Evolutionary conservation across 1,139 yeast genomes (phyloP), one percentile per base, ranked within the genome.

Genomic region (Zhuliangozyma blackwelliae): DNA sequence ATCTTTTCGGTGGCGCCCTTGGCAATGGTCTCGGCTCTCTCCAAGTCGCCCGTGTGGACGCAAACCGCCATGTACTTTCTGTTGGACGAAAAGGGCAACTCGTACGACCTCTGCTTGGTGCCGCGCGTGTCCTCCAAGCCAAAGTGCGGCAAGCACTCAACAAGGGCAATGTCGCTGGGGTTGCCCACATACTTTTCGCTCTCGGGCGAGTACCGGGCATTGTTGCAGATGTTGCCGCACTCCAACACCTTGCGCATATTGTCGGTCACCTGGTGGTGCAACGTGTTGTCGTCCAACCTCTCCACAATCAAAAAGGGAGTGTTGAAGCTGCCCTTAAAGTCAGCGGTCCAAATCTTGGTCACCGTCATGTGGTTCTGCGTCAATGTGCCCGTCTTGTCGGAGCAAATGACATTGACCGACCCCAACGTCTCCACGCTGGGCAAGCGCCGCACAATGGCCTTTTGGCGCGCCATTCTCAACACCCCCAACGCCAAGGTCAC

Each of bases 361-460:
- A 87, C 89, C 3, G 97, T 85, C 95, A 92, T 88, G 56, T 84
- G 94, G 59, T 92, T 92, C 61, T 86, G 87, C 21, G 98, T 92
- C 47, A 90, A 72, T 3, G 97, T 92, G 44, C 97, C 97, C 2
- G 97, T 90, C 54, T 90, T 90, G 63, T 90, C 97, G 16, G 95
- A 80, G 58, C 97, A 90, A 50, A 90, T 88, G 28, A 90, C 97
- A 55, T 89, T 89, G 32, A 90, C 97, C 35, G 95, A 85, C 5
- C 97, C 97, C 49, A 90, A 72, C 3, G 97, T 92, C 63, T 92
- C 98, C 28, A 92, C 97, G 51, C 94, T 82, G 10, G 97, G 97
- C 45, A 92, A 70, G 49, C 97, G 77, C 52, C 90, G 83, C 37
- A 92, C 96, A 53, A 92, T 92, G 3, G 97, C 97, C 53, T 83